Evolutionary conservation across 768 basidiomycete genomes (phyloP).

Genomic region (Neoboletus subvelutipes): DNA sequence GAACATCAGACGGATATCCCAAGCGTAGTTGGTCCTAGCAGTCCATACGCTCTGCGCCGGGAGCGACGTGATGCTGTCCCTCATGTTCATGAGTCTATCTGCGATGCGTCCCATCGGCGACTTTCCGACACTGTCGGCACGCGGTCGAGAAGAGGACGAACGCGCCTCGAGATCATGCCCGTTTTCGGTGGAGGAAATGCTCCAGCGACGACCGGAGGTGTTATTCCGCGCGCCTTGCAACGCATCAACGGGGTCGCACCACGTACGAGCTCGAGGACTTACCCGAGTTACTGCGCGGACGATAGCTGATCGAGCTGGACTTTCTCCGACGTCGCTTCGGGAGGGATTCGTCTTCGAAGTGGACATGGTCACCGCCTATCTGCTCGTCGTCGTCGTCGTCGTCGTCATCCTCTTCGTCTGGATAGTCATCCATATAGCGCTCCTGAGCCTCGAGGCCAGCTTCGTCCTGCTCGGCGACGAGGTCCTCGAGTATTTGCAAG

Average conservation of each 20-base stretch:
- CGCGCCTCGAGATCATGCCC: constrained; percentile 36
- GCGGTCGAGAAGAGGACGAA: constrained; percentile 21
- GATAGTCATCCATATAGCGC: constrained; percentile 48
- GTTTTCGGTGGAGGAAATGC: constrained; percentile 50
- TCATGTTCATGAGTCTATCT: constrained; percentile 50
- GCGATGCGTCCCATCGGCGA: constrained; percentile 43
- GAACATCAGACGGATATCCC: constrained; percentile 79
- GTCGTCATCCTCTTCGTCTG: constrained; percentile 57
- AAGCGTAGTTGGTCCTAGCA: constrained; percentile 74
- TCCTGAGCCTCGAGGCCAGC: constrained; percentile 49
- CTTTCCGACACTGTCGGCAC: constrained; percentile 25
- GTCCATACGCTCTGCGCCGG: constrained; percentile 67
- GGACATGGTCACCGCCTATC: constrained; percentile 19
- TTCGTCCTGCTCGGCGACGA: constrained; percentile 60
- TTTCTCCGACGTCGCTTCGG: constrained; percentile 38
- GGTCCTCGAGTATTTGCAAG: constrained; percentile 54
- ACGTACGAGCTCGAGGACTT: neutral
- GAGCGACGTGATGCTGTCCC: constrained; percentile 50
- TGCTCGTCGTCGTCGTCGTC: constrained; percentile 50
- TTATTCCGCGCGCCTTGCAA: constrained; percentile 12
- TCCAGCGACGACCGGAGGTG: constrained; percentile 28
- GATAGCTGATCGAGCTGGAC: constrained; percentile 28
- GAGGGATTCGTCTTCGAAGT: constrained; percentile 27
- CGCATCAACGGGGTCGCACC: neutral
- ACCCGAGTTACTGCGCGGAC: constrained; percentile 27